Evolutionary conservation across 345 rosid species (phyloP), one percentile per base, ranked within the genome.

Genomic region (Fremontodendron californicum): DNA sequence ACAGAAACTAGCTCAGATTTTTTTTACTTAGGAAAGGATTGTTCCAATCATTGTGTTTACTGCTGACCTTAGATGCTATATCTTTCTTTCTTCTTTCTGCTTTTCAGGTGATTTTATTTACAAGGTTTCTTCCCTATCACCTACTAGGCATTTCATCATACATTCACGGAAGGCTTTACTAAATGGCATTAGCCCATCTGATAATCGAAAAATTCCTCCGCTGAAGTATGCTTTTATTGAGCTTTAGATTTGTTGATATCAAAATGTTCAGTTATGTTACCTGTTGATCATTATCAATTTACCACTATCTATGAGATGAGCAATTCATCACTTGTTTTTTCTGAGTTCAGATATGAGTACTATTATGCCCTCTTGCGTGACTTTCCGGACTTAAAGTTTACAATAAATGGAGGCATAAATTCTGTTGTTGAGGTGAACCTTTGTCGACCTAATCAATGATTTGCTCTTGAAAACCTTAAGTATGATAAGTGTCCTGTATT

Each of bases 121-220:
- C 81, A 94, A 89, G 80, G 98, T 93, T 78, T 96, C 99, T 81
- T 92, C 98, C 58, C 83, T 86, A 57, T 96, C 99, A 75, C 98
- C 99, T 61, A 90, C 96, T 12, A 92, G 86, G 83, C 99, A 96
- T 87, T 96, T 96, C 82, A 87, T 94, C 78, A 84, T 96, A 86
- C 99, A 96, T 89, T 93, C 99, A 39, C 89, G 99, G 73, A 96
- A 96, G 86, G 99, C 97, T 57, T 82, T 96, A 64, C 90, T 96
- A 39, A 87, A 90, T 85, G 99, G 99, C 75, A 86, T 96, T 81
- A 93, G 95, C 81, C 98, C 99, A 37, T 88, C 99, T 75, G 97
- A 93, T 82, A 96, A 96, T 86, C 91, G 98, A 79, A 87, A 82
- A 78, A 88, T 96, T 79, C 98, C 99, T 33, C 97, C 99, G 37